Evolutionary conservation across 164 flowering plant species (phyloP), one percentile per base, ranked within the genome.

Genomic region (Tetrastigma voinierianum): DNA sequence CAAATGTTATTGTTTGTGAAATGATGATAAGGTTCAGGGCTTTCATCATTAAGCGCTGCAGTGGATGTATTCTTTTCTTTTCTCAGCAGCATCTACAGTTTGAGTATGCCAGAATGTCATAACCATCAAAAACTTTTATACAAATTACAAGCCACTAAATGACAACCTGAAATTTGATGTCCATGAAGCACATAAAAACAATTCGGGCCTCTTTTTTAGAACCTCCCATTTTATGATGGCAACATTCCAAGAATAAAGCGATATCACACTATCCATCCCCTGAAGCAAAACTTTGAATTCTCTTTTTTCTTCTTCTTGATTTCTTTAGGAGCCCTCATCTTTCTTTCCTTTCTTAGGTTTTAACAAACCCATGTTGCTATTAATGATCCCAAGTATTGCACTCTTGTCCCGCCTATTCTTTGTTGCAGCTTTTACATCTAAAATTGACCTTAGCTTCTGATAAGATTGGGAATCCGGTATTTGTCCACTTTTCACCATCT

Each of bases 251-350:
- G 17, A 13, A 16, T 51, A 20, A n/a, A n/a, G 4, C 57, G 62
- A 1, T 49, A 43, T 20, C 32, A n/a, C n/a, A 16, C 9, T n/a
- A n/a, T n/a, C 32, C 23, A 24, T 21, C 24, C n/a, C n/a, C 11
- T 21, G 68, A 49, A n/a, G 17, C 52, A 56, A 62, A 43, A 57
- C 19, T 65, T 19, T 18, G 61, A 62, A 57, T 21, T 51, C 74
- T 67, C 1, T 60, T 23, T 15, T 60, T n/a, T 63, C 51, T 67
- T 81, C 73, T 68, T 88, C 81, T 73, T 90, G 75, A n/a, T n/a
- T 80, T 77, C 82, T 91, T 94, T 97, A 97, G 91, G 59, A 95
- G 89, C n/a, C n/a, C 74, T 89, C 96, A 56, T 91, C 96, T 72
- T 90, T 91, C 81, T 89, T 91, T 13, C 89, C 76, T 65, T 70